phyloP scores from a whole-genome alignment of 2,329 filamentous ascomycete genomes.

The Aspergillus latus region DNA sequence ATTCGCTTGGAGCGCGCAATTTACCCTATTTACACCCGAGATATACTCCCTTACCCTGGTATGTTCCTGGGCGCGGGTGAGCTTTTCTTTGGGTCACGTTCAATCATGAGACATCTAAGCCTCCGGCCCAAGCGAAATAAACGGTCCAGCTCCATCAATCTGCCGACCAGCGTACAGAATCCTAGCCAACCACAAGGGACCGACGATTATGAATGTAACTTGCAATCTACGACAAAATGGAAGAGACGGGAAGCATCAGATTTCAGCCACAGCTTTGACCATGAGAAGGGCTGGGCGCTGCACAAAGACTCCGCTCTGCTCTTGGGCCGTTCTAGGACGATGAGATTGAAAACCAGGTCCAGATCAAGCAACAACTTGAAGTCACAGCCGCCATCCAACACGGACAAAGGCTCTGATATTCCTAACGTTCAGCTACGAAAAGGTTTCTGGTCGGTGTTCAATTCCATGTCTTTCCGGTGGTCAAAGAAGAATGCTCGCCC shows the following conservation, averaged over 20 bases:
- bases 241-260: conserved; percentile 4
- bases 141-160: conserved; percentile 60
- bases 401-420: conserved; percentile 4
- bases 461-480: conserved; percentile 21
- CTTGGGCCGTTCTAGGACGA: conserved; percentile 14
- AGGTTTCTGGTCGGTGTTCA: conserved; percentile 21
- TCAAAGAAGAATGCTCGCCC: conserved; percentile 16
- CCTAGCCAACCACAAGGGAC: not conserved
- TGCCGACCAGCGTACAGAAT: conserved; percentile 5
- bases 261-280: conserved; percentile 1
- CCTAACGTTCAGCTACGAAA: conserved; percentile 12
- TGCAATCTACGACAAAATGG: not conserved
- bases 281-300: conserved; percentile 7
- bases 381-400: not conserved
- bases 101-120: conserved; percentile 84
- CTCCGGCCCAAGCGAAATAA: conserved; percentile 74
- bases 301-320: conserved; percentile 6
- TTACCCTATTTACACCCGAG: conserved; percentile 79
- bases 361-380: conserved; percentile 3
- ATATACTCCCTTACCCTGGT: conserved; percentile 77
- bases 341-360: conserved; percentile 7
- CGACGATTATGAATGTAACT: conserved; percentile 3
- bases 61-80: conserved; percentile 70
- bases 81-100: conserved; percentile 70
- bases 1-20: conserved; percentile 73